A percentile compares a stretch with the other conserved stretches of the same genome.
Conservation (phyloP, 2,329 filamentous ascomycete species). For the Fonsecaea nubica region DNA sequence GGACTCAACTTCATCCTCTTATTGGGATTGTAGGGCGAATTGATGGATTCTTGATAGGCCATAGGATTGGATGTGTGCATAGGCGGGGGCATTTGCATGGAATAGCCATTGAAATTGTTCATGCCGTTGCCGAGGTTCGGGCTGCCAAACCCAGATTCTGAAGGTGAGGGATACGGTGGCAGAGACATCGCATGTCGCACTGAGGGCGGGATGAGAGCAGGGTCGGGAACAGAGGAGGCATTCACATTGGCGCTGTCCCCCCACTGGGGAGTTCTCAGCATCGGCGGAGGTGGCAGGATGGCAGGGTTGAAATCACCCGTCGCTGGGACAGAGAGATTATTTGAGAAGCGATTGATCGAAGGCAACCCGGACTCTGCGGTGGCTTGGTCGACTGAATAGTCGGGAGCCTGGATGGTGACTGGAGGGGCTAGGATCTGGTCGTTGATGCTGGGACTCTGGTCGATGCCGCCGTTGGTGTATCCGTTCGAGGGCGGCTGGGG, state of each 20-base stretch:
- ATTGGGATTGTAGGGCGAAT: constrained; percentile 37
- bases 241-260: constrained; percentile 22
- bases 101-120: constrained; percentile 29
- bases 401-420: constrained; percentile 17
- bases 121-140: constrained; percentile 34
- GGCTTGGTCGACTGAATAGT: constrained; percentile 24
- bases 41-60: constrained; percentile 32
- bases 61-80: constrained; percentile 40
- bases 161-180: constrained; percentile 38
- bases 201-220: constrained; percentile 14
- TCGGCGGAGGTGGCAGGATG: constrained; percentile 34
- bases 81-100: constrained; percentile 39
- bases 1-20: constrained; percentile 41
- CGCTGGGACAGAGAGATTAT: constrained; percentile 13
- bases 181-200: constrained; percentile 25
- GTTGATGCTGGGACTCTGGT: constrained; percentile 21
- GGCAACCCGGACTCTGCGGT: constrained; percentile 24
- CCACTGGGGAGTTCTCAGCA: constrained; percentile 39
- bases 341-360: constrained; percentile 18
- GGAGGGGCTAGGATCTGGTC: constrained; percentile 18
- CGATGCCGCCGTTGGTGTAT: constrained; percentile 27
- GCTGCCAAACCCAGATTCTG: constrained; percentile 39
- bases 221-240: constrained; percentile 15
- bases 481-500: constrained; percentile 25
- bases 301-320: constrained; percentile 27